Conservation (phyloP, 2,329 filamentous ascomycete genomes). For the Septoria petroselini region DNA sequence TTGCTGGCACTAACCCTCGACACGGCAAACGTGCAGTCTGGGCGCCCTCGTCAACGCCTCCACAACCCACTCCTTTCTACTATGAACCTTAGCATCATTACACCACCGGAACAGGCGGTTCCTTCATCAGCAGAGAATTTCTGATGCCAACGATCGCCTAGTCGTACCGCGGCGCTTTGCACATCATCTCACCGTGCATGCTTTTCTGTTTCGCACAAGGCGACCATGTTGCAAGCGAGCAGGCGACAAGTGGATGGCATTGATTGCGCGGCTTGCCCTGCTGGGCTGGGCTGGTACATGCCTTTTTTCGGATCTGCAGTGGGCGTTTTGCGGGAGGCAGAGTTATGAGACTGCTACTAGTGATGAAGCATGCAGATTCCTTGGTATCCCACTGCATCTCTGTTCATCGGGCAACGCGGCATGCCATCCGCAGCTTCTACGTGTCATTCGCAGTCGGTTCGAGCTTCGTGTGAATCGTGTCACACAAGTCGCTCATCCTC, state of each 20-base stretch:
- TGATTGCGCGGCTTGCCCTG: no score
- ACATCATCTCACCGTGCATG: constrained; percentile 3
- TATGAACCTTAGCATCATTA: constrained; percentile 3
- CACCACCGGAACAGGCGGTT: constrained; percentile 5
- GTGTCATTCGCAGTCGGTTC: constrained; percentile 11
- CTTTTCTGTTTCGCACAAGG: no score
- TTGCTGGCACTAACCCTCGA: constrained; percentile 8
- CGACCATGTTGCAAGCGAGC: constrained; percentile 7
- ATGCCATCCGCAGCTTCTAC: constrained; percentile 7
- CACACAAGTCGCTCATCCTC: constrained; percentile 1
- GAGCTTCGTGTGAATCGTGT: constrained; percentile 6
- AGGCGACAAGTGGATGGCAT: constrained; percentile 1
- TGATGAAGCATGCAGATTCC: constrained; percentile 2
- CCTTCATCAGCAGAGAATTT: constrained; percentile 3
- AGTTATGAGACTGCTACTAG: constrained; percentile 12
- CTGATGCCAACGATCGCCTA: constrained; percentile 2
- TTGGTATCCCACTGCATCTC: constrained; percentile 2
- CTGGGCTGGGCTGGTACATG: constrained; percentile 8
- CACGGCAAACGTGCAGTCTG: constrained; percentile 11
- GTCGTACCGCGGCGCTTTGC: constrained; percentile 7
- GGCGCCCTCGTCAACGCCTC: constrained; percentile 8
- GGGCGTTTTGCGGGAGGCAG: constrained; percentile 4
- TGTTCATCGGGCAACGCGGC: constrained; percentile 1
- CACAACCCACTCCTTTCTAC: constrained; percentile 3
- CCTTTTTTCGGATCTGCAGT: constrained; percentile 15